Evolutionary conservation across 106 monocot genomes (phyloP), one percentile per base, ranked within the genome.

Genomic region (Phalaenopsis equestris): DNA sequence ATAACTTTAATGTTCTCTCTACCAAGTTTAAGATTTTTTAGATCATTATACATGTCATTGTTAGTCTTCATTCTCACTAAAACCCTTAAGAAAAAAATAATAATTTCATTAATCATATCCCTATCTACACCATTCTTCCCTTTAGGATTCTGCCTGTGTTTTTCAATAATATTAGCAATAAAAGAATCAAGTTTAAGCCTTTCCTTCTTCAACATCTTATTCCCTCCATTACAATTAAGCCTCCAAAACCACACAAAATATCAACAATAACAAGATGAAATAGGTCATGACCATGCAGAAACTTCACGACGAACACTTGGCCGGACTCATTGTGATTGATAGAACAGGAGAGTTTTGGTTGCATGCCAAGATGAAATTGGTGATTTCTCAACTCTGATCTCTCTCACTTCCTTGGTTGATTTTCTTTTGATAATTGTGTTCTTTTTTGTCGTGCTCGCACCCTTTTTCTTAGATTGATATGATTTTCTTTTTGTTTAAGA

Each of bases 121-220:
- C 56, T 37, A 30, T 89, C 81, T 0, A 8, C 67, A 2, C 75
- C 83, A 47, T 85, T 84, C 4, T 18, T 30, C 4, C 68, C 67
- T 83, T 92, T 90, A 5, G 86, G 86, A 39, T 84, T 89, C 16
- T 52, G 81, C 21, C 86, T 17, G 56, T 92, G 92, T 9, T 87
- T 89, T 55, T 96, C 96, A 74, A 96, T 88, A 55, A 96, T 96
- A 68, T 77, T 48, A 42, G 93, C 96, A 48, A 93, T 90, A 78
- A 91, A 93, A 6, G 37, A 49, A 42, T 96, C 96, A 12, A 96
- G 86, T 7, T 82, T n/a, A 1, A 1, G 58, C 84, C 93, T 65
- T 0, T 88, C 96, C 57, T 79, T 83, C 79, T 78, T 78, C 47
- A 89, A 49, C 83, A 93, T 81, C 82, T 41, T 46, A 55, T 84